These are phyloP conservation scores for Penicillium alfredii DNA, from an alignment of 495 filamentous ascomycete species.

Conservation along the genomic window DNA sequence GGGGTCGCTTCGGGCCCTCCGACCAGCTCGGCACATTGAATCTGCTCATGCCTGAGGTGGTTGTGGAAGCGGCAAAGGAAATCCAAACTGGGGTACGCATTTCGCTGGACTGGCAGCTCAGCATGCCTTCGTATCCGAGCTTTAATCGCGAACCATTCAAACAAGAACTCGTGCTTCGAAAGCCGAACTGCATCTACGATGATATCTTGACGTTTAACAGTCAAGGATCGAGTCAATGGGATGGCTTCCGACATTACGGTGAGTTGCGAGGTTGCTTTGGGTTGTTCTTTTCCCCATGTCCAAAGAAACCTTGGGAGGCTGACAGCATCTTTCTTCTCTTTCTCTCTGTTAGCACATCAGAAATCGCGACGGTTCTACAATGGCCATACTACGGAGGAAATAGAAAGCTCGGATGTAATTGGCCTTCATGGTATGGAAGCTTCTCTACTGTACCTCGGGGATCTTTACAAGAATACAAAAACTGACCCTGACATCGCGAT, in stretches of 20 bases:
- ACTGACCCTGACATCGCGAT: constrained; percentile 4
- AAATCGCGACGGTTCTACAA: constrained; percentile 51
- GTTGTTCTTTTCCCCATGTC: too few species aligned
- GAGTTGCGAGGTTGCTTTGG: too few species aligned
- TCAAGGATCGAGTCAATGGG: constrained; percentile 41
- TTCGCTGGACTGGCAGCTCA: constrained; percentile 43
- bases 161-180: constrained; percentile 32
- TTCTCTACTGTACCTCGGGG: not conserved
- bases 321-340: constrained; percentile 4
- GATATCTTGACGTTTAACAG: constrained; percentile 53
- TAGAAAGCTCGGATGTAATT: constrained; percentile 37
- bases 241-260: constrained; percentile 48
- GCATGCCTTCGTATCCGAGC: constrained; percentile 28
- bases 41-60: constrained; percentile 44
- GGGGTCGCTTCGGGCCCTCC: constrained; percentile 44
- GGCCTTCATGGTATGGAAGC: constrained; percentile 33
- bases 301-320: too few species aligned
- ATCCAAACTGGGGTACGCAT: constrained; percentile 50
- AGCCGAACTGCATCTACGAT: constrained; percentile 42
- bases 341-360: constrained; percentile 40
- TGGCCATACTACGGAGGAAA: constrained; percentile 50
- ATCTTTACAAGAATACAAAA: too few species aligned
- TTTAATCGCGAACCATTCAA: constrained; percentile 33
- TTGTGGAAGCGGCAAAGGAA: constrained; percentile 43
- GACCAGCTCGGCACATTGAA: constrained; percentile 50